phyloP scores from a whole-genome alignment of 2,329 filamentous ascomycete genomes.

The Colletotrichum sp. region DNA sequence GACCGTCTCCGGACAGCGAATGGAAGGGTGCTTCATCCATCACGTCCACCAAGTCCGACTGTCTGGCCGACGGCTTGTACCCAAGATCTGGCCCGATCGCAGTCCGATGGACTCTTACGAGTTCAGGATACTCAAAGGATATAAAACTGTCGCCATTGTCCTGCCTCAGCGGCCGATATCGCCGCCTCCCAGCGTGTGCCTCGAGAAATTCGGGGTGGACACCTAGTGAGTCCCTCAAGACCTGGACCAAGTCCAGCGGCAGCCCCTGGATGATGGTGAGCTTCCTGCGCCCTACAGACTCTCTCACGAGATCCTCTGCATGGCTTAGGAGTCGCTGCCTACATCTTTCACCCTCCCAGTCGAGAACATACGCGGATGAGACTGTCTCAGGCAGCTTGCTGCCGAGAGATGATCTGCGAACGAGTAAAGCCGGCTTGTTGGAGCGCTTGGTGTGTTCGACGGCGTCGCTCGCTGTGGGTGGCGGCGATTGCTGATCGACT shows the following conservation, averaged over 20 bases:
- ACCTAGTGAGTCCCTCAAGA: slow-evolving; percentile 25
- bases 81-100: background rate
- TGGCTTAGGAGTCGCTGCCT: slow-evolving; percentile 11
- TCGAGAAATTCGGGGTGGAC: slow-evolving; percentile 35
- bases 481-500: slow-evolving; percentile 15
- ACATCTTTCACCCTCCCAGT: slow-evolving; percentile 12
- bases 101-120: slow-evolving; percentile 21
- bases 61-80: background rate
- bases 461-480: slow-evolving; percentile 7
- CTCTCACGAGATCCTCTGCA: slow-evolving; percentile 12
- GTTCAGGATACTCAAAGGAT: slow-evolving; percentile 35
- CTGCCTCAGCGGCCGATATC: slow-evolving; percentile 25
- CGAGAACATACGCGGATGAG: slow-evolving; percentile 17
- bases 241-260: slow-evolving; percentile 19
- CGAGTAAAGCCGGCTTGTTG: slow-evolving; percentile 13
- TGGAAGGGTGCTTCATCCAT: slow-evolving; percentile 22
- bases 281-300: slow-evolving; percentile 16
- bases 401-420: slow-evolving; percentile 11
- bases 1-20: slow-evolving; percentile 22
- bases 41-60: slow-evolving; percentile 22
- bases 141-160: slow-evolving; percentile 13
- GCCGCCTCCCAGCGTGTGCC: slow-evolving; percentile 30
- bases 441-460: slow-evolving; percentile 15
- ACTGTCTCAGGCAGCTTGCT: slow-evolving; percentile 13
- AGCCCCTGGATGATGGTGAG: slow-evolving; percentile 18